phyloP scores from a whole-genome alignment of 805 yeast genomes.

The Candida maltosa region DNA sequence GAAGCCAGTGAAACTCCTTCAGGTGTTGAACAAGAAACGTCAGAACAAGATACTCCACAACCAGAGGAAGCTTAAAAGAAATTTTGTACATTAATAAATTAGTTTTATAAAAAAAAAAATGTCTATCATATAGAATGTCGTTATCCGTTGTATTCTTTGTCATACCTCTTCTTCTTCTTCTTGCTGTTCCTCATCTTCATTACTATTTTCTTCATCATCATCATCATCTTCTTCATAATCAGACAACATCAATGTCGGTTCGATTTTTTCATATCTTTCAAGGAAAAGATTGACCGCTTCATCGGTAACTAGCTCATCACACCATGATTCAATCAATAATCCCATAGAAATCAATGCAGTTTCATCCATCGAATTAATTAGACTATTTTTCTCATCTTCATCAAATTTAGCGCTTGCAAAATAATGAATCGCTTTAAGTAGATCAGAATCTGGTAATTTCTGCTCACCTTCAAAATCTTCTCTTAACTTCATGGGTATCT shows the following conservation, averaged over 20 bases:
- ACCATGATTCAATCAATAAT: constrained; percentile 46
- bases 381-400: constrained; percentile 7
- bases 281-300: constrained; percentile 17
- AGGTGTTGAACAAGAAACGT: constrained; percentile 9
- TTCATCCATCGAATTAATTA: constrained; percentile 41
- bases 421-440: constrained; percentile 48
- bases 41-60: constrained; percentile 8
- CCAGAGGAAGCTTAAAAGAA: constrained; percentile 2
- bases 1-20: constrained; percentile 11
- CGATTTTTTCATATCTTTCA: constrained; percentile 10
- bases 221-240: constrained; percentile 2
- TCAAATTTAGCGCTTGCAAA: constrained; percentile 32
- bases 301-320: constrained; percentile 40
- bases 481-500: constrained; percentile 30
- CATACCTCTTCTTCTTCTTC: constrained; percentile 5
- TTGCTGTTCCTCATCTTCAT: constrained; percentile 7
- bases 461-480: too few species aligned
- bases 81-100: neutral
- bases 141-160: neutral
- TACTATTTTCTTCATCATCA: constrained; percentile 5
- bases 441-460: constrained; percentile 46
- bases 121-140: neutral
- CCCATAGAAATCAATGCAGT: constrained; percentile 54
- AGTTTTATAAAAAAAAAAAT: neutral
- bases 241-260: constrained; percentile 1